A percentile compares a stretch with the other conserved stretches of the same genome.
Evolutionary conservation across 164 flowering plant species (phyloP).

Genomic region (Tinospora cordifolia): DNA sequence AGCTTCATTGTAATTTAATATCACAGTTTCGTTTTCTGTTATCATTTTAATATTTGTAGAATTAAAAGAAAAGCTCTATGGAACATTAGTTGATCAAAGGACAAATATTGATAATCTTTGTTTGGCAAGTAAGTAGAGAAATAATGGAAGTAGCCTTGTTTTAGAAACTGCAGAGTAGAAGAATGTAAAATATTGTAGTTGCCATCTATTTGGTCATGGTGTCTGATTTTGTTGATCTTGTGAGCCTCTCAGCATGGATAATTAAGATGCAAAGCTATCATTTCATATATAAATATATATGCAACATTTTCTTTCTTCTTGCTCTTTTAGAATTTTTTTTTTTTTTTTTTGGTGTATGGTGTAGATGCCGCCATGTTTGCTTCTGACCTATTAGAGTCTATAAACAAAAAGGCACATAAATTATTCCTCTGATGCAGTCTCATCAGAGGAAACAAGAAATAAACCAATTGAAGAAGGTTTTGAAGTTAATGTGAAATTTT

Average conservation of each 20-base stretch:
- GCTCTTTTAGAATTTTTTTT: slow-evolving; percentile 3
- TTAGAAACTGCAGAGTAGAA: too few relatives aligned
- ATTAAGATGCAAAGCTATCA: not conserved
- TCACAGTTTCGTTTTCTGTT: not conserved
- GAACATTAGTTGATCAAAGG: not conserved
- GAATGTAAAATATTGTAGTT: too few relatives aligned
- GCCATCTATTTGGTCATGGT: not conserved
- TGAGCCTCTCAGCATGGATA: not conserved
- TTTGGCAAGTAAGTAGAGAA: too few relatives aligned
- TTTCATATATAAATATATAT: not conserved
- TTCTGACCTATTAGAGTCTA: slow-evolving; percentile 15
- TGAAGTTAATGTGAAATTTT: not conserved
- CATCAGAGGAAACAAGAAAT: slow-evolving; percentile 12
- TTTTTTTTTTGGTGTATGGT: too few relatives aligned
- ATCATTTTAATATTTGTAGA: not conserved
- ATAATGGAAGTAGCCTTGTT: too few relatives aligned
- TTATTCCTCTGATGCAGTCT: slow-evolving; percentile 11
- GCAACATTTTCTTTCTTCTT: not conserved
- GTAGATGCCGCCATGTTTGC: slow-evolving; percentile 18
- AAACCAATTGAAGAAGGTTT: slow-evolving; percentile 15
- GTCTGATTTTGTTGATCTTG: not conserved
- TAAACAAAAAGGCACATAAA: slow-evolving; percentile 19
- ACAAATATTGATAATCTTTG: not conserved
- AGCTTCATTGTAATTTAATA: not conserved
- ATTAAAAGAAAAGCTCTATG: not conserved